Evolutionary conservation across 108 stramenopile genomes (phyloP), one percentile per base, ranked within the genome.

Genomic region (Skeletonema menzelii): DNA sequence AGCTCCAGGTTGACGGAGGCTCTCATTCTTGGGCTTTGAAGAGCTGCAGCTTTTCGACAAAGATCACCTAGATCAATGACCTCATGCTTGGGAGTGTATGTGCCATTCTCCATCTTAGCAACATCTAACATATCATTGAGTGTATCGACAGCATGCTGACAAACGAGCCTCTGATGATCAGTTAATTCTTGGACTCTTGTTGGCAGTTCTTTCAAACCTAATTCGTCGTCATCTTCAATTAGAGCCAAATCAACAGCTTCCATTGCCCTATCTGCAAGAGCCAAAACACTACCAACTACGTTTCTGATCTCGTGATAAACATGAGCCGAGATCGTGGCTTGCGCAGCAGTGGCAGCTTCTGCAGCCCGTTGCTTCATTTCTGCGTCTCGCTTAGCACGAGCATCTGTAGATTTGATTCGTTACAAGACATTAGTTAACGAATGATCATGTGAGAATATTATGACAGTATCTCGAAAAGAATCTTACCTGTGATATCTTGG

Each of bases 251-350:
- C 79, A 22, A 80, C 79, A 26, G 74, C 67, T 22, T 80, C 79
- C 12, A 59, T 73, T 26, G 72, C 79, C 20, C 79, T 68, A 32
- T 80, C 79, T 12, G 79, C 79, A n/a, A 80, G 74, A 34, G 79
- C 73, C 7, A 80, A 69, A 42, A 80, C 79, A 10, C 69, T 58
- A 10, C 79, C 74, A 14, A 80, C 79, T 8, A 80, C 79, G 34
- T 80, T 80, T 26, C 79, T 74, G 68, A 80, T 80, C 56, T 80
- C 79, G 72, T 80, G 79, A 42, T 80, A 80, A 22, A 80, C 79
- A 63, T 80, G 79, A 10, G 79, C 79, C 27, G 67, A 69, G 56
- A 80, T 75, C 1, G 79, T 80, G 0, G 74, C 74, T 53, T 80
- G 79, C 12, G 79, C 79, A 47, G 79, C 79, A 24, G 76, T 76